phyloP scores from a whole-genome alignment of 371 early-diverging fungal genomes.

The Saksenaea vasiformis region DNA sequence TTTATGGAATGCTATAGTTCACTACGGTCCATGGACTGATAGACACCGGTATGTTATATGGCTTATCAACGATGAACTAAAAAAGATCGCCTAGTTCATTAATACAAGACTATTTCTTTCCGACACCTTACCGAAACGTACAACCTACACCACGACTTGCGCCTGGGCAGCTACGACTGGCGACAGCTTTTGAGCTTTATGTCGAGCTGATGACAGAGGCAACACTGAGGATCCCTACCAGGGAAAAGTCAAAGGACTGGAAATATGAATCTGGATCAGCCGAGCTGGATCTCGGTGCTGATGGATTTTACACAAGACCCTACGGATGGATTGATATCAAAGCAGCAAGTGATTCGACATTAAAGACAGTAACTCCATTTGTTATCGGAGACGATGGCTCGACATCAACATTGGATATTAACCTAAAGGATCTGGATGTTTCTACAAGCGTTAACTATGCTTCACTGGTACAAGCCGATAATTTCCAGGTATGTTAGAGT shows the following conservation, averaged over 20 bases:
- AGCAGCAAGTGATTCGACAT: slow-evolving; percentile 53
- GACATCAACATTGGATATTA: slow-evolving; percentile 50
- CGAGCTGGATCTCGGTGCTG: slow-evolving; percentile 42
- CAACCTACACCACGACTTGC: slow-evolving; percentile 47
- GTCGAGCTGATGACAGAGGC: slow-evolving; percentile 69
- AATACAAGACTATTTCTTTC: slow-evolving; percentile 82
- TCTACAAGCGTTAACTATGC: slow-evolving; percentile 78
- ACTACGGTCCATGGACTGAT: slow-evolving; percentile 90
- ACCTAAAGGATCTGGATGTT: slow-evolving; percentile 52
- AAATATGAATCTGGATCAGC: slow-evolving; percentile 46
- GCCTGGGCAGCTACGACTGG: slow-evolving; percentile 62
- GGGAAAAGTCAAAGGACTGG: slow-evolving; percentile 85
- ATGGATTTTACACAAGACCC: slow-evolving; percentile 58
- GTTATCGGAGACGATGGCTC: slow-evolving; percentile 57
- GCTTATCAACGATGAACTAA: neutral
- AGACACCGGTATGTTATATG: slow-evolving; percentile 61
- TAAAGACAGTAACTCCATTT: slow-evolving; percentile 68
- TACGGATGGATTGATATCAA: slow-evolving; percentile 83
- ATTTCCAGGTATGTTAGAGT: slow-evolving; percentile 51
- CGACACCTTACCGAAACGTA: slow-evolving; percentile 62
- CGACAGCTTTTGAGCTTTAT: slow-evolving; percentile 62
- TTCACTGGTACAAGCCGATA: slow-evolving; percentile 52
- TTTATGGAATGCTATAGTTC: slow-evolving; percentile 60
- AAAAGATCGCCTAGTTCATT: slow-evolving; percentile 35
- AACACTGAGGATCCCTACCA: slow-evolving; percentile 67